phyloP scores from a whole-genome alignment of 2,329 filamentous ascomycete species.

The Neofusicoccum parvum region DNA sequence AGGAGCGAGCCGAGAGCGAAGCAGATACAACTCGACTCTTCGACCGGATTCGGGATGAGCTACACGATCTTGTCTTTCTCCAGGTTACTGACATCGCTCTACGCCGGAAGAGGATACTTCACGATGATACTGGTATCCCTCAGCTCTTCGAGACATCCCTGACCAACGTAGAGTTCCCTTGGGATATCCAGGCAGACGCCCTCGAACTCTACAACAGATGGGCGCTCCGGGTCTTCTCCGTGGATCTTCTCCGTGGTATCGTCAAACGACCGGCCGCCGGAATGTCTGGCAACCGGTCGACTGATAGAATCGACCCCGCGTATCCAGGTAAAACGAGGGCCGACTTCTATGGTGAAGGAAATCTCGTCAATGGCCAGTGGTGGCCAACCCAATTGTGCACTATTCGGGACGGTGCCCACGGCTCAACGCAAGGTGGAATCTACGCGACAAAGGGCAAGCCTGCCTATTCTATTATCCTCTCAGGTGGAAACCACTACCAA shows the following conservation, averaged over 20 bases:
- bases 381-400: conserved; percentile 57
- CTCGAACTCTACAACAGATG: conserved; percentile 51
- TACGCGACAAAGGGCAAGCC: conserved; percentile 49
- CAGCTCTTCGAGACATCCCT: conserved; percentile 41
- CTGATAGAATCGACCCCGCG: conserved; percentile 31
- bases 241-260: conserved; percentile 52
- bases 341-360: conserved; percentile 43
- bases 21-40: conserved; percentile 22
- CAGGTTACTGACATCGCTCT: conserved; percentile 36
- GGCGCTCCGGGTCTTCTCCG: conserved; percentile 44
- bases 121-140: conserved; percentile 40
- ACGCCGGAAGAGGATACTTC: conserved; percentile 39
- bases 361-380: conserved; percentile 54
- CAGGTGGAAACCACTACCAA: conserved; percentile 46
- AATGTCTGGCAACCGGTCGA: conserved; percentile 26
- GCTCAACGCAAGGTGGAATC: conserved; percentile 53
- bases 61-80: conserved; percentile 45
- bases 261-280: conserved; percentile 19
- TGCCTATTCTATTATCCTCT: conserved; percentile 59
- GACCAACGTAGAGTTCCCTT: conserved; percentile 40
- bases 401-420: conserved; percentile 58
- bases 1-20: neutral
- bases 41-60: conserved; percentile 36
- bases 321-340: conserved; percentile 28
- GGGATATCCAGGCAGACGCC: conserved; percentile 52